Conservation (phyloP, 768 basidiomycete genomes). For the Suillus clintonianus region DNA sequence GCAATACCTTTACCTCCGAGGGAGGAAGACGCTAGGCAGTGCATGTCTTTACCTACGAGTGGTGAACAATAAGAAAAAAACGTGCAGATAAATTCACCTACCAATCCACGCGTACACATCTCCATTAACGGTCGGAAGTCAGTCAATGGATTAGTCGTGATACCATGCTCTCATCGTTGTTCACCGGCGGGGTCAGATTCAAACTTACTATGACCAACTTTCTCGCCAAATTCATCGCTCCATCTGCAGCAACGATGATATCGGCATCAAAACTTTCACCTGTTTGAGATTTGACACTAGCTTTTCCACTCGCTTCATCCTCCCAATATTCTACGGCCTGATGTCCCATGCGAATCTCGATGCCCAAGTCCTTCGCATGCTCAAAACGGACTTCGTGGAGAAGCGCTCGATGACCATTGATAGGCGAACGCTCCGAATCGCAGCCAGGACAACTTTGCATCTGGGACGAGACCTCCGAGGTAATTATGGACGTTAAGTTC, state of each 20-base stretch:
- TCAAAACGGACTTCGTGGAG: conserved; percentile 20
- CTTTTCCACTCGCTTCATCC: conserved; percentile 8
- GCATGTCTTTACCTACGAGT: conserved; percentile 14
- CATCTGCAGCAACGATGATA: conserved; percentile 27
- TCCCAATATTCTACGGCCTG: conserved; percentile 22
- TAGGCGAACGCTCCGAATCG: conserved; percentile 20
- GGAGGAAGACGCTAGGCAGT: conserved; percentile 21
- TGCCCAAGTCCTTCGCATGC: conserved; percentile 19
- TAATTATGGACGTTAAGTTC: conserved; percentile 19
- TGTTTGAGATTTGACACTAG: conserved; percentile 15
- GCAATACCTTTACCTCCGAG: conserved; percentile 16
- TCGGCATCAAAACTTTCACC: conserved; percentile 18
- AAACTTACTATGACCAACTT: conserved; percentile 18
- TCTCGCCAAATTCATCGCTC: conserved; percentile 20
- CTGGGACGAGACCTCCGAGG: conserved; percentile 18
- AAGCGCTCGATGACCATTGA: conserved; percentile 30
- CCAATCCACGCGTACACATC: conserved; percentile 22
- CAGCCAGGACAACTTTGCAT: conserved; percentile 17
- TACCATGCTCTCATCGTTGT: conserved; percentile 15
- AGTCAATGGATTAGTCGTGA: conserved; percentile 20
- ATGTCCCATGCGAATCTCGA: conserved; percentile 19
- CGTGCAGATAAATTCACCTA: not conserved
- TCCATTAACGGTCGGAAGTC: conserved; percentile 8
- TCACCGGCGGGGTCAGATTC: not conserved
- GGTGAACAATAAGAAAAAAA: not conserved